Base-by-base conservation (phyloP, 352 stramenopile species). In the Blastocystis sp. region DNA sequence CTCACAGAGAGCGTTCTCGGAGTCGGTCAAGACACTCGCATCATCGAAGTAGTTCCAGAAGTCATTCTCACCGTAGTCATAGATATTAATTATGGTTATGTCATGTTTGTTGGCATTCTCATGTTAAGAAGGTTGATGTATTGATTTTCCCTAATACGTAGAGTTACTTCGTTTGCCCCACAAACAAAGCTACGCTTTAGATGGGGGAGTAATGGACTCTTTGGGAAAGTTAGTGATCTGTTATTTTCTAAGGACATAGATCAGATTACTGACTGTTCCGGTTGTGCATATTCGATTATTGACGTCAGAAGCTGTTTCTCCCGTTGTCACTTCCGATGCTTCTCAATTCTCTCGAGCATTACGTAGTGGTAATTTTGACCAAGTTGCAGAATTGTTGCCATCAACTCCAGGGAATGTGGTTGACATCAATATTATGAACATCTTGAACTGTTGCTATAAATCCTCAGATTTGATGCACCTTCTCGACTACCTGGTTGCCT, bases 381-480 rank as follows among this genome's bases (percentile, higher is more conserved):
- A 77, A 44, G 30, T 77, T 24, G 51, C 22, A 30, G 30, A 33
- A 7, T n/a, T 77, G 11, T 30, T 77, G 2, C 64, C 64, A 2
- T 56, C 51, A 33, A 56, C 54, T 53, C 64, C 64, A 27, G 64
- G 64, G 37, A 77, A 77, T 56, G 30, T 77, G 64, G 37, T 77
- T 19, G 64, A 77, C 64, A 77, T 56, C 37, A 77, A 77, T 48
- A 77, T 77, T 9, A 77, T 77, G 64, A 77, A 30, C 19, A 77
- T 77, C 17, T 19, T 77, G 33, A 77, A 77, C 33, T 77, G 64
- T 48, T 77, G 64, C 40, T 77, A 53, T n/a, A 51, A 77, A 22
- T 77, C 64, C 0, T 77, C 64, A 13, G 64, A 77, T 56, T 6
- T 77, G 9, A n/a, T 77, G 37, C 27, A 17, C 17, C 33, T 77